Base-by-base conservation (phyloP, 2,329 filamentous ascomycete genomes). In the Hymenoscyphus fraxineus region DNA sequence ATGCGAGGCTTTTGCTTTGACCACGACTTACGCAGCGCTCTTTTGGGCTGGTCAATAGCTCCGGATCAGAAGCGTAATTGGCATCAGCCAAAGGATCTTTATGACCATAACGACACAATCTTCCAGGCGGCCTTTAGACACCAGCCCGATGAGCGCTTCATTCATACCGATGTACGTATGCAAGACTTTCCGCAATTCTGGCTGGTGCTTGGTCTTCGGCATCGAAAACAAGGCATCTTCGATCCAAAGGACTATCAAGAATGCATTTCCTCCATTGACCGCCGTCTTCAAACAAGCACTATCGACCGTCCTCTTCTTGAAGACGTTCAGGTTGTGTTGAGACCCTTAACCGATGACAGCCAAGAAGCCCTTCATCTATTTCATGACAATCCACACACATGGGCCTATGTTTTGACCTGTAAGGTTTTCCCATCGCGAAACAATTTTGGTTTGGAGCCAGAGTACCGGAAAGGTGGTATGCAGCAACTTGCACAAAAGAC, bases 111-210 rank as follows among this genome's bases (percentile, higher is more conserved):
- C 27, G 27, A 27, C 27, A 27, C 27, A 27, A 27, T 27, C 15
- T 76, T 75, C 32, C 13, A 38, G 27, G 62, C 73, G 1, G 74
- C 73, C 10, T 76, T 76, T 44, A 62, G 67, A 54, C 62, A 64
- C 22, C n/a, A 68, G 35, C 39, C 56, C 13, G 27, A 54, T 9
- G 39, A 66, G 9, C 65, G 58, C 22, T 75, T 76, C 56, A 38
- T 76, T 1, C 72, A 74, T 51, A 35, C 54, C 0, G 51, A 55
- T 13, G 55, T 74, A 27, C 27, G 27, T 27, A 27, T 27, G 27
- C 61, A 55, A 58, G 19, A 7, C 13, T 58, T 67, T 59, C 64
- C 64, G 57, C 27, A 1, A 3, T 65, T 72, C 44, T 73, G 70
- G 70, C 16, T 64, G n/a, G 63, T 58, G 41, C 56, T 68, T 16